A percentile compares a stretch with the other conserved stretches of the same genome.
Conservation (phyloP, 2,329 filamentous ascomycete genomes). For the Diaporthe citrichinensis region DNA sequence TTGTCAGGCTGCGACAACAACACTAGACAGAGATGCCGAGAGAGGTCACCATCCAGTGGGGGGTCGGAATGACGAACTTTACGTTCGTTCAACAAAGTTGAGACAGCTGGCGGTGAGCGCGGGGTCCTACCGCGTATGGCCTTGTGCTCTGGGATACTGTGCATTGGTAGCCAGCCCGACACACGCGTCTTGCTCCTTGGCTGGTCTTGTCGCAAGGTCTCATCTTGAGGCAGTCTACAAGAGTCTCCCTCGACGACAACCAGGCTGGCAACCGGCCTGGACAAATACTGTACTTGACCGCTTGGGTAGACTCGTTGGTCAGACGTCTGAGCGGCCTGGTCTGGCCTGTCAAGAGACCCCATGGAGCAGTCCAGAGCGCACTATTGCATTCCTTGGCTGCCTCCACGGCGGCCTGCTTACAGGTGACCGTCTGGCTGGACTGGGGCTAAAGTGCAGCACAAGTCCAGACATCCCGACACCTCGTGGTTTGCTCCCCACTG, state of each 20-base stretch:
- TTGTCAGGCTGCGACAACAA: conserved; percentile 2
- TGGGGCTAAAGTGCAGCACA: conserved; percentile 6
- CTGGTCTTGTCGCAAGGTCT: conserved; percentile 15
- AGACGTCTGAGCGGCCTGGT: conserved; percentile 9
- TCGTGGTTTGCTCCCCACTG: conserved; percentile 8
- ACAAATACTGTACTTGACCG: background rate
- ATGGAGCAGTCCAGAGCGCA: conserved; percentile 16
- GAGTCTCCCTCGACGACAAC: background rate
- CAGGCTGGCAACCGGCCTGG: background rate
- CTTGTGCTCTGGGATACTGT: background rate
- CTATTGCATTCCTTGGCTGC: conserved; percentile 19
- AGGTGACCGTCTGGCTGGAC: conserved; percentile 5
- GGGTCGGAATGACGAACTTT: background rate
- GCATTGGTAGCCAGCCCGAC: conserved; percentile 6
- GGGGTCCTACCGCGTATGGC: background rate
- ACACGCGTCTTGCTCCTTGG: conserved; percentile 18
- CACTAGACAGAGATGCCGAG: background rate
- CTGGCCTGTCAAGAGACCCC: conserved; percentile 26
- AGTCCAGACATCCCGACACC: conserved; percentile 1
- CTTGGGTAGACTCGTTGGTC: conserved; percentile 1
- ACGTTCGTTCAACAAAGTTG: conserved; percentile 24
- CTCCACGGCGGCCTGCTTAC: conserved; percentile 38
- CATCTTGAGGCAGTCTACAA: background rate
- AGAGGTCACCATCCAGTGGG: background rate
- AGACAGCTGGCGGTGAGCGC: conserved; percentile 25